phyloP scores from a whole-genome alignment of 768 basidiomycete genomes.

The Tulasnella calospora region DNA sequence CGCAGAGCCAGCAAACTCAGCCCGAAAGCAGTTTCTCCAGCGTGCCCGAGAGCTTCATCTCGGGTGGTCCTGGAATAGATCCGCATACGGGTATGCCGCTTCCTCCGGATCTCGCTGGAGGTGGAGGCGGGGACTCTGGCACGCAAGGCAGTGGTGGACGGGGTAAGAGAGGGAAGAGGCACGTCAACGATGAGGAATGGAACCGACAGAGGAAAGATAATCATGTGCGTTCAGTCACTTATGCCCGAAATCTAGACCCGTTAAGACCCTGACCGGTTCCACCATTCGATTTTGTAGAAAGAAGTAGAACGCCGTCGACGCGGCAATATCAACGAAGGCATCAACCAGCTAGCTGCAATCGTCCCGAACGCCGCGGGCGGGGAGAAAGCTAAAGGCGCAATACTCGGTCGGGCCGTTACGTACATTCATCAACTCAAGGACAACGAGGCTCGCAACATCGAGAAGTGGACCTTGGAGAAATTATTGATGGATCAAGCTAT shows the following conservation, averaged over 20 bases:
- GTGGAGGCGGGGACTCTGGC: neutral
- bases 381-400: constrained; percentile 81
- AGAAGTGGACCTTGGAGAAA: constrained; percentile 92
- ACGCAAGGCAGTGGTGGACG: neutral
- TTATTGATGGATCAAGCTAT: constrained; percentile 76
- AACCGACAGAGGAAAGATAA: constrained; percentile 75
- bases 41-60: neutral
- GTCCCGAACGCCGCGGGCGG: constrained; percentile 84
- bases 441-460: constrained; percentile 84
- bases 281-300: constrained; percentile 56
- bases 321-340: constrained; percentile 94
- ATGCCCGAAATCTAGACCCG: neutral
- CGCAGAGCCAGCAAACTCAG: neutral
- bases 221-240: constrained; percentile 48
- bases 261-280: neutral
- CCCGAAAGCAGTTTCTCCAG: constrained; percentile 8
- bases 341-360: constrained; percentile 83
- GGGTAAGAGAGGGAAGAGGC: constrained; percentile 24
- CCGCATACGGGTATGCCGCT: constrained; percentile 7
- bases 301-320: constrained; percentile 93
- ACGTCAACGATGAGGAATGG: constrained; percentile 55
- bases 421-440: constrained; percentile 90
- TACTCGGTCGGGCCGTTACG: constrained; percentile 80
- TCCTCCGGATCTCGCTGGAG: neutral
- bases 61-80: neutral